Base-by-base conservation (phyloP, 1,284 basidiomycete species). In the Fomitopsis pinicola region DNA sequence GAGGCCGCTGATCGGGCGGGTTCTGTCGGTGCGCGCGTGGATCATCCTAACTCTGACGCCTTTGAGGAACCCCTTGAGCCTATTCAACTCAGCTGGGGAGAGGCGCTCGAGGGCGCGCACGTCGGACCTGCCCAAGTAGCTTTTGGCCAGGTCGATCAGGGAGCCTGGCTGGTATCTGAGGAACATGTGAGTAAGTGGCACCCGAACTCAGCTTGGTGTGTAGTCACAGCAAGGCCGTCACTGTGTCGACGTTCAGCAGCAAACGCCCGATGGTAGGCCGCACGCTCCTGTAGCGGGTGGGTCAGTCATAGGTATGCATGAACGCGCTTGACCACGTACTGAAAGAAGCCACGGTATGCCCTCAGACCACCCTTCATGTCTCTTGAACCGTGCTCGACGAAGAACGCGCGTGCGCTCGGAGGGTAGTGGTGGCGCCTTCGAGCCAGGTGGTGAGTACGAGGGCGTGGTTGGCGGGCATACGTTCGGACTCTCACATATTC, bases 11-110 rank as follows among this genome's bases (percentile, higher is more conserved):
- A 74, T 73, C 0, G 69, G 63, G 15, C 68, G 67, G 1, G 64
- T 55, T n/a, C 58, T 54, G 44, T 36, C 36, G 48, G 59, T 2
- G 22, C 14, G 61, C 45, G 62, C 52, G 55, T 53, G n/a, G 35
- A 42, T 9, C 38, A 56, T 30, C 35, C 33, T 44, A 53, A 78
- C 64, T 0, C 63, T 57, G 0, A 77, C 60, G 4, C 69, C 69
- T 45, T 76, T 75, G n/a, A 80, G 65, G 61, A 77, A 75, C 0
- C 55, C 62, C 42, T 73, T 71, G 3, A 80, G 62, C 44, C 63
- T 71, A 15, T 62, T 63, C 59, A 73, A 73, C 2, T 71, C 61
- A 0, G 62, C 52, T 30, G 70, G 35, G 1, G 52, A 2, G 2
- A 75, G 50, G 0, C 54, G 26, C 2, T 54, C 52, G 5, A 79